These are phyloP conservation scores for Pythium rhizo-oryzae DNA, from an alignment of 352 stramenopile genomes.

Conservation along the genomic window DNA sequence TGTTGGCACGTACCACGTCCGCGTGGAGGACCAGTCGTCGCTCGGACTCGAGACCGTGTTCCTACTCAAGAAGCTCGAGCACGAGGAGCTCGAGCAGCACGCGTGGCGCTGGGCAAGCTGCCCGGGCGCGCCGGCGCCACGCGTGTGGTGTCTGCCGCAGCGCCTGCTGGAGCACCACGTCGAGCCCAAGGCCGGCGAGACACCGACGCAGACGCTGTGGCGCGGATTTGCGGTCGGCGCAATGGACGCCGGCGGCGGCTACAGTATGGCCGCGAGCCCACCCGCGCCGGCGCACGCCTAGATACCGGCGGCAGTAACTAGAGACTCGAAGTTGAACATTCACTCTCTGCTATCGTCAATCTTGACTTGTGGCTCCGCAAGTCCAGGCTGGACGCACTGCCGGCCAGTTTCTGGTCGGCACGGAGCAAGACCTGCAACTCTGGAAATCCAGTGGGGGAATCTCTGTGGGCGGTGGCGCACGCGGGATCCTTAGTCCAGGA, in stretches of 20 bases:
- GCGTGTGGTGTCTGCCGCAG: constrained; percentile 46
- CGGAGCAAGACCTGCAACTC: too few relatives aligned
- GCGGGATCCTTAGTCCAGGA: too few relatives aligned
- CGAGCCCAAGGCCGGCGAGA: constrained; percentile 17
- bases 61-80: constrained; percentile 49
- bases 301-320: background rate
- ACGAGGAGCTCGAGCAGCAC: constrained; percentile 50
- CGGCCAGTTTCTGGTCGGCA: too few relatives aligned
- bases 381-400: too few relatives aligned
- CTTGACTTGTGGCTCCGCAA: too few relatives aligned
- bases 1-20: constrained; percentile 43
- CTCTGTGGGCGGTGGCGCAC: too few relatives aligned
- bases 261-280: constrained; percentile 32
- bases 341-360: too few relatives aligned
- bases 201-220: constrained; percentile 32
- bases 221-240: constrained; percentile 50
- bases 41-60: constrained; percentile 51
- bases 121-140: constrained; percentile 20
- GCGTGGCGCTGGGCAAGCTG: constrained; percentile 52
- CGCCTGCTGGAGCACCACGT: constrained; percentile 48
- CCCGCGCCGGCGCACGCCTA: background rate
- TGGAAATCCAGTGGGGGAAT: too few relatives aligned
- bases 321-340: background rate
- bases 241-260: constrained; percentile 47
- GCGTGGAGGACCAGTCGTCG: constrained; percentile 40